Conservation (phyloP, 352 stramenopile genomes). For the Phytophthora brassicae region DNA sequence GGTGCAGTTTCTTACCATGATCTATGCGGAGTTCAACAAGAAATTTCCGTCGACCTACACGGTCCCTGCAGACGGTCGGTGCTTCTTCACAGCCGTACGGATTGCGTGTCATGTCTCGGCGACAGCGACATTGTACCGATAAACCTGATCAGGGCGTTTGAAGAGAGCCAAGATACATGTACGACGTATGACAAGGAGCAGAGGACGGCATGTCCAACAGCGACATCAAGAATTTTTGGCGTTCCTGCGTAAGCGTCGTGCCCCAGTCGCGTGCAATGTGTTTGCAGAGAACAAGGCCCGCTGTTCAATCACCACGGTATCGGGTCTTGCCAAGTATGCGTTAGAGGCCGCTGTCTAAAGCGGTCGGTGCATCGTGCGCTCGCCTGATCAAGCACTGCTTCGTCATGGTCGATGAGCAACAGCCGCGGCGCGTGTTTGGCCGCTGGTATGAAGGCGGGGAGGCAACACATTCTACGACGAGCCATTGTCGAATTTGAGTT, state of each 20-base stretch:
- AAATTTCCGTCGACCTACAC: conserved; percentile 2
- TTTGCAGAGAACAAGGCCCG: neutral
- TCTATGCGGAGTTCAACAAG: neutral
- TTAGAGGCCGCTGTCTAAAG: conserved; percentile 1
- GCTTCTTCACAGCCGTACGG: neutral
- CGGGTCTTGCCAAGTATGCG: neutral
- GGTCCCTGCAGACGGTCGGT: neutral
- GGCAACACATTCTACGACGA: neutral
- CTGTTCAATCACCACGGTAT: neutral
- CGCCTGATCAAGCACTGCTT: conserved; percentile 8
- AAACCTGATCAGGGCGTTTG: neutral
- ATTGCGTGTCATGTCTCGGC: neutral
- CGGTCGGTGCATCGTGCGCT: neutral
- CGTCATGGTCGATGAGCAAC: neutral
- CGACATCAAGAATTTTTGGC: conserved; percentile 1
- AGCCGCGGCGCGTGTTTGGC: neutral
- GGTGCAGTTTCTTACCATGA: neutral
- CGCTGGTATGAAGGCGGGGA: conserved; percentile 7
- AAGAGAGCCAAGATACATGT: neutral
- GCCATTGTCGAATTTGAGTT: neutral
- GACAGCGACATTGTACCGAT: neutral
- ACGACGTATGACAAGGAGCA: neutral
- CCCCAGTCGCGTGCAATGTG: conserved; percentile 1
- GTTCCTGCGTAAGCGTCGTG: neutral
- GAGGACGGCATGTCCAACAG: neutral